Base-by-base conservation (phyloP, 345 rosid genomes). In the Populus tremula region DNA sequence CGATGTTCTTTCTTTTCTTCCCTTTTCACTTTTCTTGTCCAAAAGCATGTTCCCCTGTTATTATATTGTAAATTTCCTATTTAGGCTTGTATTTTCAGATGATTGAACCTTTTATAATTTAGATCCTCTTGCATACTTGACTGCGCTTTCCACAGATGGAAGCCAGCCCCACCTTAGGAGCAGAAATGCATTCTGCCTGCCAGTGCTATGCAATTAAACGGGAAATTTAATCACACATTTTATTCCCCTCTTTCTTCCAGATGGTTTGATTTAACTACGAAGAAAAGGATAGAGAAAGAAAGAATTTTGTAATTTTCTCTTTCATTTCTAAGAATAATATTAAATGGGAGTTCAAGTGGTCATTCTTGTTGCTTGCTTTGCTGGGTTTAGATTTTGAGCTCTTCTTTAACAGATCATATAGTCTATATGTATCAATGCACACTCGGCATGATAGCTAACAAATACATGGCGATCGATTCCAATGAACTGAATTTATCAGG, bases 1-100 rank as follows among this genome's bases (percentile, higher is more conserved):
- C 31, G 49, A 73, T 67, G 59, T 74, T 68, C 74, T 79, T 50
- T 33, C 62, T 54, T 36, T 50, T 76, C 39, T 50, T 71, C 23
- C 18, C 21, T 68, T 18, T 38, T 74, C 21, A 33, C 18, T 47
- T n/a, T 16, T 41, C 53, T 14, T 67, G 8, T 68, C 68, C 43
- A 5, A 20, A 67, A 33, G 59, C 59, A 67, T 45, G 59, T n/a
- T 53, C 59, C 66, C 61, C 63, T 62, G 45, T 16, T 70, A 64
- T 2, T 43, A 17, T 53, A 20, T 53, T 53, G 59, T 53, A 53
- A 53, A 21, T 17, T 53, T 38, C 39, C 21, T 71, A 29, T 27
- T 10, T 50, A 20, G 18, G 21, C 27, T 5, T 9, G 7, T 54
- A 33, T 33, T 20, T 4, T 29, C 18, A n/a, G 29, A 41, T 61